Evolutionary conservation across 129 eudicot species (phyloP).

Genomic region (Flaveria bidentis): DNA sequence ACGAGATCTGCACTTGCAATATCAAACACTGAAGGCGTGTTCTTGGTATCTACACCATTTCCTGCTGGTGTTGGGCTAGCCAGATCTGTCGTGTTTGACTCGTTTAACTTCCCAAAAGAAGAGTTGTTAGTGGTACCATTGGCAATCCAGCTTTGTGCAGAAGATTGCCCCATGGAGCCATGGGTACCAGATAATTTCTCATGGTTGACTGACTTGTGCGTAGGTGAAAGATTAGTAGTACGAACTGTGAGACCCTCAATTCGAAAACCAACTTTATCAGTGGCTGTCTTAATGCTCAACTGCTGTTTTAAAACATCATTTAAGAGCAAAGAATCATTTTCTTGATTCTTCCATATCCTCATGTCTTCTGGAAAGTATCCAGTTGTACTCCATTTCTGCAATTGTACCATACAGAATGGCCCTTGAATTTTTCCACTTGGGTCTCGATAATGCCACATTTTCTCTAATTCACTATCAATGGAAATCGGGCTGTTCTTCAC

Average conservation of each 20-base stretch:
- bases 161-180: constrained; percentile 33
- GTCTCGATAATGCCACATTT: constrained; percentile 81
- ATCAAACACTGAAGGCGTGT: constrained; percentile 29
- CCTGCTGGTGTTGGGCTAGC: constrained; percentile 32
- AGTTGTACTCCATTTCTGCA: constrained; percentile 76
- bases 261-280: constrained; percentile 31
- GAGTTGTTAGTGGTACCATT: constrained; percentile 22
- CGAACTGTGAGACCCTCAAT: constrained; percentile 32
- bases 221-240: constrained; percentile 26
- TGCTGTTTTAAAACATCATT: constrained; percentile 60
- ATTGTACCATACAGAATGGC: constrained; percentile 75
- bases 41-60: constrained; percentile 16
- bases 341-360: constrained; percentile 71
- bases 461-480: constrained; percentile 25
- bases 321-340: constrained; percentile 60
- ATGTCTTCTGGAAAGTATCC: constrained; percentile 74
- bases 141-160: constrained; percentile 38
- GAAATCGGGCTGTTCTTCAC: constrained; percentile 35
- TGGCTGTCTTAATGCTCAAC: constrained; percentile 17
- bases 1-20: constrained; percentile 24
- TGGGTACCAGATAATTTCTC: constrained; percentile 35
- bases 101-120: constrained; percentile 15
- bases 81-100: constrained; percentile 17
- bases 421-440: constrained; percentile 82
- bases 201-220: constrained; percentile 26